Evolutionary conservation across 192 early-diverging fungal species (phyloP), one percentile per base, ranked within the genome.

Genomic region (Rhizophagus clarus): DNA sequence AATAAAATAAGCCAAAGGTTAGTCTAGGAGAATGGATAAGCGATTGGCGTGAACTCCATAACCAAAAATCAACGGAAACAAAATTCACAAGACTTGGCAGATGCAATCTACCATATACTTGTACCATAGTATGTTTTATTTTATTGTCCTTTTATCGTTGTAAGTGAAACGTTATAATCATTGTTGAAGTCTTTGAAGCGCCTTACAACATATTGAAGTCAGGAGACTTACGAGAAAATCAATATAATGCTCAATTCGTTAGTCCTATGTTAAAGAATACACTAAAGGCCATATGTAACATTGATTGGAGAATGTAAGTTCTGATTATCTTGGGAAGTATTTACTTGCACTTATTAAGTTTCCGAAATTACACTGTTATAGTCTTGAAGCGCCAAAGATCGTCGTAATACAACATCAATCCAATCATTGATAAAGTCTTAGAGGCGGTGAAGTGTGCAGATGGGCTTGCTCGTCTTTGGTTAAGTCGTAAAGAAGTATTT

Each of bases 351-450:
- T 76, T 9, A 56, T 73, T 73, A 73, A 73, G 6, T 73, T 5
- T 45, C 12, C 12, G 37, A 77, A 77, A 77, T 77, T 47, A 77
- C 61, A 77, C 62, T 77, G 75, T 77, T 66, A 77, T 77, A 77
- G 75, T 77, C 75, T 77, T 77, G 71, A 72, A 72, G 71, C 17
- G 66, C 62, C 62, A 77, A 77, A 45, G 75, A 9, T 77, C 75
- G 75, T 77, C 61, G 62, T 64, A 77, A 77, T 32, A 31, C 75
- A 29, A n/a, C 20, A 77, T 77, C 2, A 77, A 77, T 66, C n/a
- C 75, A 77, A 77, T 77, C 37, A 11, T 77, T 77, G 75, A 77
- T 77, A 77, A 24, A 47, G 76, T 77, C 7, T 77, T 77, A 77
- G 76, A 77, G 7, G 76, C 76, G 14, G 76, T 63, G 14, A 77